These are phyloP conservation scores for Emericellopsis atlantica DNA, from an alignment of 2,329 filamentous ascomycete genomes.

Conservation along the genomic window DNA sequence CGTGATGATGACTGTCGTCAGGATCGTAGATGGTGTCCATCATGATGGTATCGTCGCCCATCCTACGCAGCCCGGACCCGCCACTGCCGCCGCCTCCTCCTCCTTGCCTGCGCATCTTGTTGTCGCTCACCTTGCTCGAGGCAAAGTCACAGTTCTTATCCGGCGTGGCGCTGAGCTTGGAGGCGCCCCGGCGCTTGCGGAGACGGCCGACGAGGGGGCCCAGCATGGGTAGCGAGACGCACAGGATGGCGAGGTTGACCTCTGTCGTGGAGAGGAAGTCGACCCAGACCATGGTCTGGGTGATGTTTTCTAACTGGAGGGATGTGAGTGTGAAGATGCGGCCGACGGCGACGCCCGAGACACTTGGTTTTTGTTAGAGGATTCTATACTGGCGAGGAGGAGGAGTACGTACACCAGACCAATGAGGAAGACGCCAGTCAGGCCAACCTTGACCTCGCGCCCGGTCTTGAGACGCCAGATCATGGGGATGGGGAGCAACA, in stretches of 20 bases:
- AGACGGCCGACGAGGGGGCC: slow-evolving; percentile 1
- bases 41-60: neutral
- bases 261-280: slow-evolving; percentile 9
- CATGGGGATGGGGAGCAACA: slow-evolving; percentile 21
- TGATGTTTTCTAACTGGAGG: slow-evolving; percentile 12
- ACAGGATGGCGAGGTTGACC: slow-evolving; percentile 9
- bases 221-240: slow-evolving; percentile 9
- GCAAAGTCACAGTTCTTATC: neutral
- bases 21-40: neutral
- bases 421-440: slow-evolving; percentile 14
- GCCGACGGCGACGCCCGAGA: slow-evolving; percentile 9
- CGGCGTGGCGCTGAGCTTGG: neutral
- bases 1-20: neutral
- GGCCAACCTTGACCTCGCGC: slow-evolving; percentile 13
- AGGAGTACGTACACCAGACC: slow-evolving; percentile 12
- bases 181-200: neutral
- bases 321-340: slow-evolving; percentile 1
- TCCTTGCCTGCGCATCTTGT: neutral
- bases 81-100: too few relatives aligned
- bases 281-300: slow-evolving; percentile 8
- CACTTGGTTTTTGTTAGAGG: slow-evolving; percentile 4
- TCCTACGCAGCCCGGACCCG: neutral
- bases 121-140: neutral
- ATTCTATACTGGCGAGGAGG: neutral
- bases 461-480: slow-evolving; percentile 21